Conservation (phyloP, 495 filamentous ascomycete species). For the Aspergillus ostianus region DNA sequence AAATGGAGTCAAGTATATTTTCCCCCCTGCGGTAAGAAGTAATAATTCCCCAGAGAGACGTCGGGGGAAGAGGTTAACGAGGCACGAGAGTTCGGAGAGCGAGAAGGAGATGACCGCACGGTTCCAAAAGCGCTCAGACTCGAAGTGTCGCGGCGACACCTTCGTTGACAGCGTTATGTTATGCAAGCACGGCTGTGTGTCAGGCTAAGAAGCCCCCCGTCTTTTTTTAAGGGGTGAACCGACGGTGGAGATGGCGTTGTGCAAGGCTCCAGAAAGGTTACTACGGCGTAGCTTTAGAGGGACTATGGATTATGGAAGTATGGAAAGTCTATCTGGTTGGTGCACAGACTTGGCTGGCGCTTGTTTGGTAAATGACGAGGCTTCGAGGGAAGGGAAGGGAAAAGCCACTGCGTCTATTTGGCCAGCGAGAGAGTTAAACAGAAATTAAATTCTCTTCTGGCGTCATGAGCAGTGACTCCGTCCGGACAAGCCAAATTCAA, state of each 20-base stretch:
- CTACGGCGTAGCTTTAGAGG: constrained; percentile 18
- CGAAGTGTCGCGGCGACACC: constrained; percentile 22
- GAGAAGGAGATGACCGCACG: constrained; percentile 18
- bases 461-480: too few relatives aligned
- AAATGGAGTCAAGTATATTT: not conserved
- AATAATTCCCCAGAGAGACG: not conserved
- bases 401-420: not conserved
- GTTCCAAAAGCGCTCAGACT: constrained; percentile 24
- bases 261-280: constrained; percentile 22
- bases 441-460: too few relatives aligned
- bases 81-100: not conserved
- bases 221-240: constrained; percentile 22
- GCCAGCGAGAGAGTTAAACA: too few relatives aligned
- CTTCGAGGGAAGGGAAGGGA: not conserved
- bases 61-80: not conserved
- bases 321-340: constrained; percentile 22
- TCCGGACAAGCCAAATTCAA: too few relatives aligned
- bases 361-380: not conserved
- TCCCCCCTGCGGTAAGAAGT: constrained; percentile 1
- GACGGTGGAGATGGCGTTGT: constrained; percentile 27
- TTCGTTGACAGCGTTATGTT: constrained; percentile 30
- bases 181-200: constrained; percentile 34
- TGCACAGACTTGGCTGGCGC: constrained; percentile 8
- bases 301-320: constrained; percentile 9
- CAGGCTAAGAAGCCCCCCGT: constrained; percentile 23